Evolutionary conservation across 2,329 filamentous ascomycete genomes (phyloP).

Genomic region (Diplocarpon mali): DNA sequence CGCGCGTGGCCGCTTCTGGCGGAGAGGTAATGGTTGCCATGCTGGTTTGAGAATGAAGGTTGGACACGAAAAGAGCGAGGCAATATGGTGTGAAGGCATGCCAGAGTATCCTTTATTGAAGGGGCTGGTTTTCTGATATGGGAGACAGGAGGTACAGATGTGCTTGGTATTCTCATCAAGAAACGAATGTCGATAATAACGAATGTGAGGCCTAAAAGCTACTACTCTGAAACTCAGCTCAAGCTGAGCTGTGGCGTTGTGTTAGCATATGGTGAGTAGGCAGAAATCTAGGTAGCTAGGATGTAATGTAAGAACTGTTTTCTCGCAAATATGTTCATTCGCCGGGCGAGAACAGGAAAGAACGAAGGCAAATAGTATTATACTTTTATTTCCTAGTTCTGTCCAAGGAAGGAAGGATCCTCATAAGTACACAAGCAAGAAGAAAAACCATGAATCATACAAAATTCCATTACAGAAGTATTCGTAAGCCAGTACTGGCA

Average conservation of each 20-base stretch:
- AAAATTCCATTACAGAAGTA: constrained; percentile 4
- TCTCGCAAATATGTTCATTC: too few relatives aligned
- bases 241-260: neutral
- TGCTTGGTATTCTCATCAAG: neutral
- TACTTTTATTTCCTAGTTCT: too few relatives aligned
- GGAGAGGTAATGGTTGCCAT: neutral
- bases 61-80: neutral
- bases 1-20: neutral
- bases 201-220: constrained; percentile 2
- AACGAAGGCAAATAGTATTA: too few relatives aligned
- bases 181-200: constrained; percentile 1
- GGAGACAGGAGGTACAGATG: neutral
- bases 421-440: constrained; percentile 6
- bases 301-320: neutral
- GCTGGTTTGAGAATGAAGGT: neutral
- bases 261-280: neutral
- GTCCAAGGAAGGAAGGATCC: constrained; percentile 3
- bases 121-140: neutral
- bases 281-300: neutral
- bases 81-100: neutral
- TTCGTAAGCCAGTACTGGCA: constrained; percentile 3
- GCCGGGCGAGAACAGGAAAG: too few relatives aligned
- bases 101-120: neutral
- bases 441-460: neutral
- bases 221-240: neutral